Evolutionary conservation across 352 stramenopile genomes (phyloP), one percentile per base, ranked within the genome.

Genomic region (Phytophthora niederhauseri): DNA sequence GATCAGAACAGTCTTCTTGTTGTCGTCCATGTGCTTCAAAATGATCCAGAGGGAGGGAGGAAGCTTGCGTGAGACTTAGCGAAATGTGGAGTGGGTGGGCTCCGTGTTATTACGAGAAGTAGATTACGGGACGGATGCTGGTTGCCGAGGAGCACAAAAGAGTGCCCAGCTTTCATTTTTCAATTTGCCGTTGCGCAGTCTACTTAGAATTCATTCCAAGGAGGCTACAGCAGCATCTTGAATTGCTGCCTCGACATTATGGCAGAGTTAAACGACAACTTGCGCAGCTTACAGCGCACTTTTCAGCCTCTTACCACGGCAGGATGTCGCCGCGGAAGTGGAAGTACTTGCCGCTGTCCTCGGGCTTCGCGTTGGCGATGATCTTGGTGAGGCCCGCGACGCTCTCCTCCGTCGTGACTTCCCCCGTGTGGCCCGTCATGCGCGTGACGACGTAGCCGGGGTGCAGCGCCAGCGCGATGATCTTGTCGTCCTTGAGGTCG

Each of bases 391-490:
- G 61, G 1, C 71, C 73, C 31, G 59, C 65, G 28, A 86, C 78
- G 61, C 73, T 85, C 53, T 80, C 65, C 15, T 78, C 69, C 9
- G 70, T 63, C 17, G 68, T 74, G 17, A 83, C 64, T 12, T 68
- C 64, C 45, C 72, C 77, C 14, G 57, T 61, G 57, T 78, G 49
- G 57, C 60, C 57, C 12, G 71, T 84, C 77, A 89, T 87, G 60
- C 83, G 77, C 11, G 81, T 91, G 11, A 65, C 41, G 17, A 92
- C 82, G 61, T 77, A 87, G 15, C 84, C 82, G 1, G 84, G 82
- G 28, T 90, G 80, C 41, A 87, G 57, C n/a, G 78, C 52, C 38
- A 90, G 19, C 14, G 64, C 50, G 8, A 66, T 57, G 62, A 92
- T 87, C n/a, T 79, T 76, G 41, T 85, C 68, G 45, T 31, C 50